Conservation (phyloP, 129 eudicot species). For the Escallonia rubra region DNA sequence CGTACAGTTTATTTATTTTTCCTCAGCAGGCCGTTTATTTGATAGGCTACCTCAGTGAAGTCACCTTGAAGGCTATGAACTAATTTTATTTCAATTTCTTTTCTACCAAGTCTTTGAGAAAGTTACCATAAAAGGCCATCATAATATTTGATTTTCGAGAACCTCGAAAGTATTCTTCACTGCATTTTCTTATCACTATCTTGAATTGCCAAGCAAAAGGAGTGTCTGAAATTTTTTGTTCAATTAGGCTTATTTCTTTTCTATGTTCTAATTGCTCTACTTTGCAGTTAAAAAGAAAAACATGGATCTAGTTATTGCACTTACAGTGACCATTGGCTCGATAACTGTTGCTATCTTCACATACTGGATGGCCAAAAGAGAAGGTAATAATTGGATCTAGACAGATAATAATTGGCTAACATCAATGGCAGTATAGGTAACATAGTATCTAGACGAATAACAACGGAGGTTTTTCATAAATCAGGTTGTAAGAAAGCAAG, state of each 20-base stretch:
- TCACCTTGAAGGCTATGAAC: not conserved
- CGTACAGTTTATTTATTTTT: not conserved
- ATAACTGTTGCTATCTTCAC: not conserved
- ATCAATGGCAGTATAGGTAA: too few species aligned
- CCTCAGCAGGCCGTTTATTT: not conserved
- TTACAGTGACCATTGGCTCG: not conserved
- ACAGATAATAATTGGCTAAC: not conserved
- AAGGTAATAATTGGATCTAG: constrained; percentile 5
- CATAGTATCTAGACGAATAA: too few species aligned
- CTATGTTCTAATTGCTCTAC: not conserved
- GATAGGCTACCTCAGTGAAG: not conserved
- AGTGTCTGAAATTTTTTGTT: too few species aligned
- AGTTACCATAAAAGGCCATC: too few species aligned
- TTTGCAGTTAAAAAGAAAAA: constrained; percentile 1
- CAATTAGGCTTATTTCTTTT: too few species aligned
- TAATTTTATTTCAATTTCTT: not conserved
- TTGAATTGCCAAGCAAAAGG: too few species aligned
- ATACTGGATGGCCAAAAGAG: constrained; percentile 2
- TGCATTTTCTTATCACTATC: too few species aligned
- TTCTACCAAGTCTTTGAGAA: too few species aligned
- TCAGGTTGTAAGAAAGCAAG: constrained; percentile 4
- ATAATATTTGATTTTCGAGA: too few species aligned
- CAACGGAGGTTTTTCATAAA: not conserved
- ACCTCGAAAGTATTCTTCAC: too few species aligned
- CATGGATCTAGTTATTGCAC: not conserved